Base-by-base conservation (phyloP, 2,329 filamentous ascomycete species). In the Nemania serpens region DNA sequence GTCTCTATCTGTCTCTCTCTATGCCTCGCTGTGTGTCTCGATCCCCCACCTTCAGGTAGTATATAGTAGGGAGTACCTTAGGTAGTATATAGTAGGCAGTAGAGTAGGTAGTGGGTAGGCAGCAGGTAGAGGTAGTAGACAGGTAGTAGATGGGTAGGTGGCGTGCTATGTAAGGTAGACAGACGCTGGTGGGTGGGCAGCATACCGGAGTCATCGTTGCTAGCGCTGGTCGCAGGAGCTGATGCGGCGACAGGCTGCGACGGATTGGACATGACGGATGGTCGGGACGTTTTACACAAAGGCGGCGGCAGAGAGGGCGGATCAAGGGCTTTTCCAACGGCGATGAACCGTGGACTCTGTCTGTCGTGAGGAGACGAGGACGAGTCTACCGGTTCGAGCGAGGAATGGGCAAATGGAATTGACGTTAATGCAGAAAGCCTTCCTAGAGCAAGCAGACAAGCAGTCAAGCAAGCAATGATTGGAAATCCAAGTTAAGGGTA, bases 121-220 rank as follows among this genome's bases (percentile, higher is more conserved):
- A n/a, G n/a, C n/a, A n/a, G n/a, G n/a, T n/a, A n/a, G n/a, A n/a
- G n/a, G n/a, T n/a, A n/a, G n/a, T n/a, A n/a, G n/a, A n/a, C n/a
- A n/a, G n/a, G n/a, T n/a, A n/a, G n/a, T n/a, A n/a, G n/a, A n/a
- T n/a, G n/a, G n/a, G n/a, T n/a, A 29, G 25, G 7, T 29, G 25
- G 25, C 7, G 25, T 29, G 7, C n/a, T n/a, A 29, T 29, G 25
- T 29, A 29, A 29, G 25, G 25, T 29, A 7, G 25, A n/a, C n/a
- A n/a, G n/a, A n/a, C n/a, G n/a, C n/a, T n/a, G n/a, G n/a, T n/a
- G n/a, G n/a, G n/a, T n/a, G n/a, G n/a, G n/a, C n/a, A n/a, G 59
- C 67, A 69, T 71, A 73, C 70, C 70, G 62, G 70, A 71, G 60
- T 72, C 71, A 70, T 72, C 70, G 64, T 72, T 71, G 63, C 66